Evolutionary conservation across 805 yeast genomes (phyloP), one percentile per base, ranked within the genome.

Genomic region (Ogataea pini): DNA sequence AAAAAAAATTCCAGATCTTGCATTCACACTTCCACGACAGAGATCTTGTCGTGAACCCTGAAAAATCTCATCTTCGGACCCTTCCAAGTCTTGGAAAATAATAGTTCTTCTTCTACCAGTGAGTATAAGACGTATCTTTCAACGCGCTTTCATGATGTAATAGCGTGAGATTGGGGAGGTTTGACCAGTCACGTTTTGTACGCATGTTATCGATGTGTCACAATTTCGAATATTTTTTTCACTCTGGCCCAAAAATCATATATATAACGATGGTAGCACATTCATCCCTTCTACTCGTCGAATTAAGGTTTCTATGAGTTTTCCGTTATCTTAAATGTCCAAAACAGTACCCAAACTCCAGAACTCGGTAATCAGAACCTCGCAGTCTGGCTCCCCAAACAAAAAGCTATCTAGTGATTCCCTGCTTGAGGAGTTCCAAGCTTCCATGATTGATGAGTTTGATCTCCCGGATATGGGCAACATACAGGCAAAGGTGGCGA

Each of bases 401-500:
- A 39, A 43, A 27, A 39, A 45, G 34, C 43, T 56, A 8, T 56
- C 60, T 7, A 54, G 55, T 28, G 57, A 56, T 12, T 54, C 56
- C 9, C 32, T 56, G 37, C 46, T 51, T 1, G 44, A 48, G 10
- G 48, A 48, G 18, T 51, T 54, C 31, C 44, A 56, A 18, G 47
- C 33, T 2, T 36, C 48, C 16, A 31, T 56, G 46, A 44, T 54
- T 9, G 57, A 44, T 12, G 51, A 49, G 38, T 51, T 56, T 39
- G 57, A 54, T 10, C 36, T 56, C 9, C 52, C 51, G 1, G 45
- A 48, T 6, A 10, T 49, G 14, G 47, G 27, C 7, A 45, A 43
- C 22, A 2, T 24, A 13, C 27, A 17, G 19, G 17, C 19, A 5
- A 48, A n/a, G 25, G 16, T 4, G 7, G 33, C 33, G 2, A 12